Conservation (phyloP, 2,329 filamentous ascomycete genomes). For the Myotisia sp. region DNA sequence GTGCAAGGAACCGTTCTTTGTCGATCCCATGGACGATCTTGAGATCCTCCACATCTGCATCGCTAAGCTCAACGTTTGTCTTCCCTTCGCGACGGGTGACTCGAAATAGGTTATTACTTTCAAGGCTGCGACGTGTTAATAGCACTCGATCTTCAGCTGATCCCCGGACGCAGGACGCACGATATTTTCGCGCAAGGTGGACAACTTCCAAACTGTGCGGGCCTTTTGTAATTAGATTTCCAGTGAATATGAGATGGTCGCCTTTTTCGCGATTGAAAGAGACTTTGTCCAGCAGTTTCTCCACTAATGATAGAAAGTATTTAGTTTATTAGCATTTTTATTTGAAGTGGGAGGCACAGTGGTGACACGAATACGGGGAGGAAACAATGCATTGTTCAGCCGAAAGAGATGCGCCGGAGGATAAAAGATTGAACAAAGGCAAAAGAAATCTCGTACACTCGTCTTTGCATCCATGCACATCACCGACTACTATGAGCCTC, state of each 20-base stretch:
- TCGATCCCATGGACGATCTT: conserved; percentile 11
- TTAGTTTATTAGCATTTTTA: conserved; percentile 3
- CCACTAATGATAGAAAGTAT: conserved; percentile 22
- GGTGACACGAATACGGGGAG: no score
- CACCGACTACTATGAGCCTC: conserved; percentile 68
- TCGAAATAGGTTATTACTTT: neutral
- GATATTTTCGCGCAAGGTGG: conserved; percentile 55
- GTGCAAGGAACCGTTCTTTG: conserved; percentile 40
- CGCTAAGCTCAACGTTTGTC: no score
- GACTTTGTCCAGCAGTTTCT: conserved; percentile 51
- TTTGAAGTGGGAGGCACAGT: no score
- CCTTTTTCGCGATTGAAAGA: conserved; percentile 42
- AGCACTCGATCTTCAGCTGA: conserved; percentile 86
- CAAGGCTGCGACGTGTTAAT: conserved; percentile 42
- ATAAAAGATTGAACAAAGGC: neutral
- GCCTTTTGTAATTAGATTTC: conserved; percentile 75
- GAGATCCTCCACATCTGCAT: conserved; percentile 4
- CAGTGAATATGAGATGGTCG: conserved; percentile 64
- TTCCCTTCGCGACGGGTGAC: neutral
- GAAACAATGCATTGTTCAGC: neutral
- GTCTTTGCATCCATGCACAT: conserved; percentile 76
- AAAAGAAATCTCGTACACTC: conserved; percentile 45
- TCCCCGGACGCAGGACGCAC: conserved; percentile 70
- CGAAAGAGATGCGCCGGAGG: neutral
- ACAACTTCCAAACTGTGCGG: conserved; percentile 70